Base-by-base conservation (phyloP, 495 filamentous ascomycete species). In the Aspergillus avenaceus region DNA sequence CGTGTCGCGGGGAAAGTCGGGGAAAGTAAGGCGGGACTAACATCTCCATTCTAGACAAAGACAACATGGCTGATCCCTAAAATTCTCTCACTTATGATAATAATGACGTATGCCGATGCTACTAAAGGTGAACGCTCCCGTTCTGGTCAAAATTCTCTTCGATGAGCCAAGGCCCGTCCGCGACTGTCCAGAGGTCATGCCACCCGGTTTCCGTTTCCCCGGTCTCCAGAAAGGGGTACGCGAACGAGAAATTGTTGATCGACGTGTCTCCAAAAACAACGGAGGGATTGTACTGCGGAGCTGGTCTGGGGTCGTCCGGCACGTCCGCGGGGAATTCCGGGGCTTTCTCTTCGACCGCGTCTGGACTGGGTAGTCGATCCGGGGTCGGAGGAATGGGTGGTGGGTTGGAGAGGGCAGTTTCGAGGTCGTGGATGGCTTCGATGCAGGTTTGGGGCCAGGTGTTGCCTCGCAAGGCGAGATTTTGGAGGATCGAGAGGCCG, bases 361-460 rank as follows among this genome's bases (percentile, higher is more conserved):
- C 19, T n/a, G 38, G 19, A 32, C 43, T 21, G 11, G 29, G 14
- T 8, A 19, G 21, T 47, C 13, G 43, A 23, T 18, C 32, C 19
- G 21, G 32, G 4, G n/a, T 31, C 34, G 5, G 41, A 6, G 16
- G 37, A 37, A 2, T 29, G 26, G 27, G 40, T 23, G 31, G 32
- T n/a, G 50, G 43, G n/a, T 53, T 51, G 18, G 59, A 53, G 25
- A 73, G 59, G 14, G 66, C 66, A 8, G 66, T 62, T 29, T 67
- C 57, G 49, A 74, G 65, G 25, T 70, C 64, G 23, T 54, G 61
- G 45, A 71, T 70, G 9, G 69, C 71, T 50, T 70, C 66, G 42
- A 72, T 70, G 42, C 68, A 73, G 25, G 68, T 72, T 43, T 73
- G 62, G 7, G 71, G 67, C 69, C 68, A 73, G 28, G 60, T 63